Evolutionary conservation across 768 basidiomycete genomes (phyloP), one percentile per base, ranked within the genome.

Genomic region (Daedaleopsis sinensis): DNA sequence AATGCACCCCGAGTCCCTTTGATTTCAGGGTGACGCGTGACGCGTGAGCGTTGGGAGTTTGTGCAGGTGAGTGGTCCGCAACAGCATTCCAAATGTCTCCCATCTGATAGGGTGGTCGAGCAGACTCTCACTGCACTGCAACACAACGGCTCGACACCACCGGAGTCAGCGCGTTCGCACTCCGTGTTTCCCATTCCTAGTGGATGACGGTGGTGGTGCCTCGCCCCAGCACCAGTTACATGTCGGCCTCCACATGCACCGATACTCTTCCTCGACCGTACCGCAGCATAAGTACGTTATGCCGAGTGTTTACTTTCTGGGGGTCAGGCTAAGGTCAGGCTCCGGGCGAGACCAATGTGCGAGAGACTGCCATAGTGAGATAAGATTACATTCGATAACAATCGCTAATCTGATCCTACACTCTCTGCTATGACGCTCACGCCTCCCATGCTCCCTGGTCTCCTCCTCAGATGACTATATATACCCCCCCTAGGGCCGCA

Each of bases 371-470:
- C n/a, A n/a, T n/a, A 24, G 43, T 56, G 10, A 36, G 60, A 56
- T 56, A 56, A 61, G 60, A 61, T 61, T 51, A 55, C 43, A 48
- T n/a, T 56, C 39, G 60, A 56, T 61, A 57, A 61, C 55, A 61
- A 61, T 61, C 60, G 55, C 55, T 56, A 50, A 61, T 61, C 60
- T 61, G 60, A 61, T 61, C 48, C 55, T 37, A 49, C 55, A 43
- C 21, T 49, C 42, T n/a, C n/a, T 23, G 46, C 12, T 21, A 49
- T 13, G 47, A 13, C 9, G 38, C 36, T 23, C 54, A 18, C n/a
- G 42, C 21, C 54, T 61, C 60, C 60, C 60, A 56, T 61, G 60
- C 21, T 32, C 43, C 8, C n/a, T 24, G 15, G 47, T 27, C 23
- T 49, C 47, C 47, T 42, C 2, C 18, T 13, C 37, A 42, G 13